phyloP scores from a whole-genome alignment of 345 rosid genomes.

The Salix purpurea region DNA sequence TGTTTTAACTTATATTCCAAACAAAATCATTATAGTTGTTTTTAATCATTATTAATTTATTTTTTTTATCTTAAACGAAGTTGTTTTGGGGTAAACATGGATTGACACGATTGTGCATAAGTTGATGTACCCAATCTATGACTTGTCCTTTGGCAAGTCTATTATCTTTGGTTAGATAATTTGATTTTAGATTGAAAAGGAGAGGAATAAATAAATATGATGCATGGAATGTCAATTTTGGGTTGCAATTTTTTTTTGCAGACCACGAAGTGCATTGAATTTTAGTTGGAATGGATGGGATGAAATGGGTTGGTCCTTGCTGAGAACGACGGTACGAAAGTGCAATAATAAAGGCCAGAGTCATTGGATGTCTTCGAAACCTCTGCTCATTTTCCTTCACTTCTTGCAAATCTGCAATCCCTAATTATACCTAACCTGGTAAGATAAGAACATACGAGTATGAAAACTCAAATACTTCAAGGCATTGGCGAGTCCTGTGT shows the following conservation, averaged over 20 bases:
- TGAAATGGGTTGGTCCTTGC: background rate
- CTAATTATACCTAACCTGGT: background rate
- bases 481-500: background rate
- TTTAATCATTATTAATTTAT: too few relatives aligned
- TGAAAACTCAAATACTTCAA: background rate
- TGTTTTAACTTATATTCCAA: too few relatives aligned
- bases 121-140: too few relatives aligned
- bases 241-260: background rate
- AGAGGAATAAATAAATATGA: background rate
- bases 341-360: background rate
- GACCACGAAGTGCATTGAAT: constrained; percentile 19
- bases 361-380: background rate
- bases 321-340: background rate
- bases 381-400: background rate
- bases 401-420: background rate
- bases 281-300: background rate
- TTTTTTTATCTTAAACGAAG: too few relatives aligned
- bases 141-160: too few relatives aligned
- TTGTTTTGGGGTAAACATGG: too few relatives aligned
- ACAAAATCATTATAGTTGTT: too few relatives aligned
- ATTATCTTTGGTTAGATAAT: too few relatives aligned
- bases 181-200: background rate
- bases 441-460: background rate
- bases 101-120: too few relatives aligned
- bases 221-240: background rate